Percentiles rank a stretch among this genome's conserved stretches.
Evolutionary conservation across 2,329 filamentous ascomycete genomes (phyloP).

Genomic region (Botrytis galanthina): DNA sequence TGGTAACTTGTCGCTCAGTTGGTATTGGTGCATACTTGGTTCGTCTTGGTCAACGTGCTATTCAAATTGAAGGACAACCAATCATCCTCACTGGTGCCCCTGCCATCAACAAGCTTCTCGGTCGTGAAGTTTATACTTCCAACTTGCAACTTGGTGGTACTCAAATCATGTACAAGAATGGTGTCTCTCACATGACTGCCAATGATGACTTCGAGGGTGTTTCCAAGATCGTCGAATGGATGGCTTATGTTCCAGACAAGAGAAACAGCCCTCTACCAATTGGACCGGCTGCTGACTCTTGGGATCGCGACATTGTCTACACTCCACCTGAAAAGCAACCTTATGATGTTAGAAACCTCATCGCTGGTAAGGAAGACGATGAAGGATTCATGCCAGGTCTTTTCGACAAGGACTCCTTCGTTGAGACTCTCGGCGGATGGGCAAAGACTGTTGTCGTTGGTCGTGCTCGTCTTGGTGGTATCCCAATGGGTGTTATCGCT

Average conservation of each 20-base stretch:
- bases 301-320: constrained; percentile 91
- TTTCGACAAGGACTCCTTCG: constrained; percentile 95
- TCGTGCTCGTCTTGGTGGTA: constrained; percentile 92
- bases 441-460: constrained; percentile 95
- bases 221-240: constrained; percentile 96
- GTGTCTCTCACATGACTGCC: constrained; percentile 98
- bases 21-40: constrained; percentile 99
- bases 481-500: constrained; percentile 96
- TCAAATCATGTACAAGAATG: constrained; percentile 99
- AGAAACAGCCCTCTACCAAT: constrained; percentile 92
- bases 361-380: constrained; percentile 80
- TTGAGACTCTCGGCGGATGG: constrained; percentile 95
- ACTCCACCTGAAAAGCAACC: constrained; percentile 73
- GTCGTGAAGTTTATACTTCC: constrained; percentile 97
- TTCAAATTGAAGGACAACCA: constrained; percentile 97
- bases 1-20: constrained; percentile 97
- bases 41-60: constrained; percentile 94
- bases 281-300: constrained; percentile 76
- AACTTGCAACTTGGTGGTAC: constrained; percentile 99
- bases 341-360: constrained; percentile 93
- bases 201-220: constrained; percentile 97
- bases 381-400: constrained; percentile 81
- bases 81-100: constrained; percentile 98
- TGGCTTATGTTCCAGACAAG: constrained; percentile 96
- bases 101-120: constrained; percentile 96